Evolutionary conservation across 208 protist species (phyloP), one percentile per base, ranked within the genome.

Genomic region (Acanthamoeba polyphaga): DNA sequence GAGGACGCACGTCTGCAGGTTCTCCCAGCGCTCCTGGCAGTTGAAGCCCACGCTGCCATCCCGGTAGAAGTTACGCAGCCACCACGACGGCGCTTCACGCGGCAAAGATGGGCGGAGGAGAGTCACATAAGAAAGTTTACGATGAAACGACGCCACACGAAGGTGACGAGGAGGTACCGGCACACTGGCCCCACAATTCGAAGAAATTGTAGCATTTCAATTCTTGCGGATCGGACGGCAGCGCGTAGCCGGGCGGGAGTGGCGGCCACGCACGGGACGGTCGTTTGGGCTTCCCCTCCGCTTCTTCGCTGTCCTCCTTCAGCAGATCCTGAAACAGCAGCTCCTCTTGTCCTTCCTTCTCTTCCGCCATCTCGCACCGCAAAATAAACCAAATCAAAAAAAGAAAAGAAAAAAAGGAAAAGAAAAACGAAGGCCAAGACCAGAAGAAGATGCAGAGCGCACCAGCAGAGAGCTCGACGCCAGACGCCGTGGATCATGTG

Each of bases 1-100:
- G 12, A 62, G 6, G 7, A 87, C 24, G 49, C 78, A 87, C 1
- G 78, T 62, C 78, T 87, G 78, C 22, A 87, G 78, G 78, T 87
- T 87, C 17, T 87, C 78, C 78, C 78, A 87, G 10, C 78, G 43
- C 49, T 87, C 78, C 29, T 29, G 22, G 29, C 78, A 87, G 49
- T 87, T 87, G 51, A 87, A 87, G 15, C 78, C 78, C 17, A 87
- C 32, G 29, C 49, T 64, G 19, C 78, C 78, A 32, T 87, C 78
- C 3, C 51, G 51, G 19, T 87, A 87, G 29, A 87, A 87, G 78
- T 87, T 87, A 27, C 78, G 78, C 64, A 87, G 19, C 78, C 78
- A 87, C 78, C 78, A 87, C 49, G 78, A 87, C 6, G 78, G 78
- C 22, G 49, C 78, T 87, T 46, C 24, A 87, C n/a, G 8, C 17